Evolutionary conservation across 208 protist genomes (phyloP), one percentile per base, ranked within the genome.

Genomic region (Leishmania mexicana): DNA sequence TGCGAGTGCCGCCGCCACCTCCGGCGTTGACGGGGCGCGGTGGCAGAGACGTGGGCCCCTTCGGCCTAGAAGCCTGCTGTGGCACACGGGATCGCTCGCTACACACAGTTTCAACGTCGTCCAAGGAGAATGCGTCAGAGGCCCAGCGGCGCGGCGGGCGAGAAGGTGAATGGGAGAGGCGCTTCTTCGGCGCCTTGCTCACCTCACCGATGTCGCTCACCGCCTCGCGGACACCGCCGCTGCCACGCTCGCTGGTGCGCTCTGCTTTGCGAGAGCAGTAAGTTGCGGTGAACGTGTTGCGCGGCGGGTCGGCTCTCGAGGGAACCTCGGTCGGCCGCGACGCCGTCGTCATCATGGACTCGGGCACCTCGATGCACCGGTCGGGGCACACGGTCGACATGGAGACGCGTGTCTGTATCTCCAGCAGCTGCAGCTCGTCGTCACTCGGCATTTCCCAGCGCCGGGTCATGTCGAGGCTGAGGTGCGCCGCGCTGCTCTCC

Each of bases 331-430:
- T 76, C 67, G 83, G 49, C 53, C 31, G 24, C 15, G 40, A 19
- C 47, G 15, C 15, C 62, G 64, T 24, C n/a, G n/a, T 21, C 13
- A 31, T 21, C 6, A 45, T n/a, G 28, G 76, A 78, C 35, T 68
- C 71, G 35, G 67, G 51, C 21, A 45, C 10, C 6, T 24, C 78
- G 28, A 76, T 35, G 78, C 68, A 70, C 45, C 83, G 78, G 6
- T 72, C 65, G 42, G 78, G 77, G 21, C 68, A 70, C 15, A 85
- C 78, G 24, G 89, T 91, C 2, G 85, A 88, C 58, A 89, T 73
- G 28, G 89, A 91, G 54, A 81, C 89, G n/a, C 80, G 76, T 10
- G 89, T 93, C 60, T 88, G 83, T 17, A 93, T 81, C 71, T 93
- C 89, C 21, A 90, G 83, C 64, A 81, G 42, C 47, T 82, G 64